Evolutionary conservation across 805 yeast species (phyloP).

Genomic region (Pichia nanzhaoensis): DNA sequence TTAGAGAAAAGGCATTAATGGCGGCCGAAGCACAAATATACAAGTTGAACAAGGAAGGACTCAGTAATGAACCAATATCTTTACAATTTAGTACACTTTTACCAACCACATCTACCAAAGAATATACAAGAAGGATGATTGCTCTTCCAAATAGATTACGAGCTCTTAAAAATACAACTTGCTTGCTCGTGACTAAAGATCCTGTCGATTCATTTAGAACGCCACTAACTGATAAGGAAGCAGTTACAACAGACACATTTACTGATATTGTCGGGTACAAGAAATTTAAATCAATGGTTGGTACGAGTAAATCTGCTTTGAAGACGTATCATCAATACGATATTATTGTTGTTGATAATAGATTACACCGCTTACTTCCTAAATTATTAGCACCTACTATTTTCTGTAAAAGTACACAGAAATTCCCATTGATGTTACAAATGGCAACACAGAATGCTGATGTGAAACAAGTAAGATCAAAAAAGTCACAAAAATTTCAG

Average conservation of each 20-base stretch:
- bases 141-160: constrained; percentile 50
- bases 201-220: constrained; percentile 54
- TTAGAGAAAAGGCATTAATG: constrained; percentile 17
- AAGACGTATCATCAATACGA: constrained; percentile 57
- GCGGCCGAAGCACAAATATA: constrained; percentile 29
- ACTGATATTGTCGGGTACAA: constrained; percentile 54
- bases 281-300: constrained; percentile 42
- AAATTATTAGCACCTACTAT: constrained; percentile 45
- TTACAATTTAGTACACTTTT: constrained; percentile 43
- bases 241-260: constrained; percentile 56
- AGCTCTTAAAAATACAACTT: constrained; percentile 41
- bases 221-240: constrained; percentile 40
- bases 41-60: constrained; percentile 22
- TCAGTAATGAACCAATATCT: constrained; percentile 28
- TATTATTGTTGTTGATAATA: constrained; percentile 59
- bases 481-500: constrained; percentile 37
- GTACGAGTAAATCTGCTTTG: constrained; percentile 38
- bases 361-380: constrained; percentile 58
- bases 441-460: constrained; percentile 42
- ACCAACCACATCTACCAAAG: constrained; percentile 38
- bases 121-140: constrained; percentile 48
- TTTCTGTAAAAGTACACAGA: constrained; percentile 59
- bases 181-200: constrained; percentile 66
- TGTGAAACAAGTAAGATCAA: constrained; percentile 25
- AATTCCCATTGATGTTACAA: constrained; percentile 61